Evolutionary conservation across 495 filamentous ascomycete genomes (phyloP), one percentile per base, ranked within the genome.

Genomic region (Penicillium macrosclerotiorum): DNA sequence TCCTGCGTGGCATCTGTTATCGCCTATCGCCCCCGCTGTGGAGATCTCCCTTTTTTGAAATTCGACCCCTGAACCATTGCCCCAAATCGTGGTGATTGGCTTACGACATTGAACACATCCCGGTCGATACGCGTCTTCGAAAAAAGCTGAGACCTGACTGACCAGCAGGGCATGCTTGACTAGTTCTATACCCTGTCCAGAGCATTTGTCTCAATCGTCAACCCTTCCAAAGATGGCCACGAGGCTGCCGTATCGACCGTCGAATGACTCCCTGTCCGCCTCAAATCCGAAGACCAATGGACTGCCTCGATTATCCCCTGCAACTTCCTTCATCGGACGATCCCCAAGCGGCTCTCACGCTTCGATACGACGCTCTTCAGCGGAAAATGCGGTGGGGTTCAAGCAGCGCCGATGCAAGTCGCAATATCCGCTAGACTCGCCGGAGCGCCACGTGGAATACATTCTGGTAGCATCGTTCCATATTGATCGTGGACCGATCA

Each of bases 401-500:
- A 63, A 69, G 73, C 57, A 71, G 59, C 71, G 68, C 25, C 67
- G 66, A 12, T 68, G 88, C 59, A 88, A 84, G 51, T 92, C 90
- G 31, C 90, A 96, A 60, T 96, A 96, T 62, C 90, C 90, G 1
- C 74, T 81, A 8, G 82, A 89, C 43, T 82, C 75, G 11, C 49
- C 78, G 24, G 90, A 95, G 66, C 90, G 87, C 50, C 93, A 99
- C 83, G 93, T 99, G 60, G 93, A 97, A 63, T 99, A 96, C 60
- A 96, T 99, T 43, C 75, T 99, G n/a, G 94, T 99, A 38, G 93
- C 93, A 0, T 93, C 90, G 3, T 99, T 99, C 65, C 89, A 96
- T 59, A 95, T 96, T 54, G 91, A 97, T 60, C 83, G 88, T 42
- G 93, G 93, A 9, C 90, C 91, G 42, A 83, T 96, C 51, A 97